Evolutionary conservation across 768 basidiomycete genomes (phyloP), one percentile per base, ranked within the genome.

Genomic region (Termitomyces titanicus): DNA sequence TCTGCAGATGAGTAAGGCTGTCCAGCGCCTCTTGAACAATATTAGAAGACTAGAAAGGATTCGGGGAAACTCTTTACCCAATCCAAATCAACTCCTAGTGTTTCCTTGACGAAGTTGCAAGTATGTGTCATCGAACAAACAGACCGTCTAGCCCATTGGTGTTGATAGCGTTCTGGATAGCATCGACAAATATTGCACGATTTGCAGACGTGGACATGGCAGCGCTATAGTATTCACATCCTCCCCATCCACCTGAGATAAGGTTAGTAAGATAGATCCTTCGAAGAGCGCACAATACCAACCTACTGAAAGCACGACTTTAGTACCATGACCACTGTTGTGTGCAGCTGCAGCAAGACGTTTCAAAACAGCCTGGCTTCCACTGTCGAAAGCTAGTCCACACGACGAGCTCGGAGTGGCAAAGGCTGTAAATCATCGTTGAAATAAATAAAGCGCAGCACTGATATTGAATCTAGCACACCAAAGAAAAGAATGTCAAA

Each of bases 401-500:
- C 70, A 74, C 33, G 79, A 77, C 12, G 84, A 81, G 55, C 79
- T 85, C 7, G 88, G 86, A 18, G 81, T 79, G 7, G 83, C 88
- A 63, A 90, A 92, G 7, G 88, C 88, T 86, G 45, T 69, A 66
- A 35, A 27, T 9, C 13, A 29, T 49, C 13, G 12, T 39, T 5
- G 4, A 18, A 5, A 39, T 39, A 5, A 39, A 13, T 39, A 4
- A n/a, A 29, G 38, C 18, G 38, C 12, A 13, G 18, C 5, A 13
- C 12, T 13, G 17, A 18, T 29, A 40, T 44, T 15, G 11, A 18
- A 33, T 40, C 15, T 13, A 31, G 35, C 66, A 22, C 44, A 85
- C 84, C 81, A 56, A 84, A 88, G 66, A 84, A 82, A 42, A 88
- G 69, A 52, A 86, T 77, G 66, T 89, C 84, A 61, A 86, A 86